Base-by-base conservation (phyloP, 768 basidiomycete species). In the Suillus placidus region DNA sequence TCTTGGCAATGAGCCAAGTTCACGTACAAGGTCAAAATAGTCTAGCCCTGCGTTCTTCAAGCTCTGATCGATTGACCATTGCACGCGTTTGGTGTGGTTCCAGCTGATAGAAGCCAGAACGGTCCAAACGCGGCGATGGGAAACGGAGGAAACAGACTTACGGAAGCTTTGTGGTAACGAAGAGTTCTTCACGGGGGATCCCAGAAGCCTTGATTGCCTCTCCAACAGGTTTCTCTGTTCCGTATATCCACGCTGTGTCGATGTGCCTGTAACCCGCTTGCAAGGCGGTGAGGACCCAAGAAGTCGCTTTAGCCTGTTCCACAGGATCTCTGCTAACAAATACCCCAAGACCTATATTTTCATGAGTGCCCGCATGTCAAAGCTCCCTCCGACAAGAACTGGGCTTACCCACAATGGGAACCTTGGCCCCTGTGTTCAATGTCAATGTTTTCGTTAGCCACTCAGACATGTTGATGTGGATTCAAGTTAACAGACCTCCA, bases 91-190 rank as follows among this genome's bases (percentile, higher is more conserved):
- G 56, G 77, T 72, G 55, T 78, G 72, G 52, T 76, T 60, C 60
- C 62, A 69, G 47, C 54, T 58, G 42, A 55, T 26, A 52, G 37
- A 18, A 13, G 45, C 30, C 23, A 47, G 56, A 14, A 34, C 16
- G 14, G 20, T 32, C 26, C 18, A 26, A 13, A 34, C 34, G 14
- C 2, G 18, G 16, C n/a, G 3, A 20, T 35, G 18, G 9, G 37
- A 20, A 6, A n/a, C 32, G 20, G 32, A 1, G 54, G 55, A 35
- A 47, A 30, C 38, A 42, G 58, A 32, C 26, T 42, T 42, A 81
- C 80, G 74, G 71, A 38, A 85, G 73, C 68, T 87, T 87, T 20
- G 85, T 86, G 7, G 83, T 84, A 13, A 87, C 68, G 71, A 80
- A 86, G 45, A 86, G 74, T 37, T 83, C 77, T 30, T 72, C 73